These are phyloP conservation scores for Sparassis latifolia DNA, from an alignment of 1,284 basidiomycete species.

Conservation along the genomic window DNA sequence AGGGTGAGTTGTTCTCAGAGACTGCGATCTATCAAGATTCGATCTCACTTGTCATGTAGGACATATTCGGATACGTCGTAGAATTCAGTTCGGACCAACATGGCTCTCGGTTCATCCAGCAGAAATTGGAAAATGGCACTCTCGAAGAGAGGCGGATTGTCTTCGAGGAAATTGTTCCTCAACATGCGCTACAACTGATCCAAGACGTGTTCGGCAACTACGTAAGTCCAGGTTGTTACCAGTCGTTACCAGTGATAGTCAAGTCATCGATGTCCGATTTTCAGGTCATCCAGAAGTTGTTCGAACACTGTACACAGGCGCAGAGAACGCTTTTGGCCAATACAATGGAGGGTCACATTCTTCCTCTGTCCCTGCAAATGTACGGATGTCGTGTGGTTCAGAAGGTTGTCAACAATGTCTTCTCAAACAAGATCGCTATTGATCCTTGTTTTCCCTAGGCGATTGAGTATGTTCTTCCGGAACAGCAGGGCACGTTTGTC, in stretches of 20 bases:
- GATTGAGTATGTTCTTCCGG: slow-evolving; percentile 75
- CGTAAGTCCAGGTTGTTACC: slow-evolving; percentile 35
- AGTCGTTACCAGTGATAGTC: slow-evolving; percentile 1
- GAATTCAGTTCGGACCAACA: slow-evolving; percentile 96
- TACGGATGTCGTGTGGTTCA: slow-evolving; percentile 95
- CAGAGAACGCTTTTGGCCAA: slow-evolving; percentile 72
- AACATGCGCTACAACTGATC: slow-evolving; percentile 73
- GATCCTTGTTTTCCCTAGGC: slow-evolving; percentile 42
- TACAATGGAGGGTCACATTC: slow-evolving; percentile 77
- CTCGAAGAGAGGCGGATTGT: slow-evolving; percentile 75
- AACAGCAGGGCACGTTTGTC: slow-evolving; percentile 73
- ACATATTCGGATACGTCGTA: slow-evolving; percentile 81
- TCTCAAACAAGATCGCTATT: not conserved
- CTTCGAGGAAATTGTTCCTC: slow-evolving; percentile 89
- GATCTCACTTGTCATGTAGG: slow-evolving; percentile 38
- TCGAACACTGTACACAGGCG: slow-evolving; percentile 79
- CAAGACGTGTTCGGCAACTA: slow-evolving; percentile 98
- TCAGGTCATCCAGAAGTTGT: slow-evolving; percentile 91
- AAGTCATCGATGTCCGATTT: not conserved
- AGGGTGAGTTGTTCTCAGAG: slow-evolving; percentile 39
- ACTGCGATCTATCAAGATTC: not conserved
- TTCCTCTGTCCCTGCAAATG: slow-evolving; percentile 83
- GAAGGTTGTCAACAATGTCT: slow-evolving; percentile 48
- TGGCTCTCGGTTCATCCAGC: slow-evolving; percentile 87
- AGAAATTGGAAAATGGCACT: slow-evolving; percentile 72